A percentile compares a stretch with the other conserved stretches of the same genome.
Conservation (phyloP, 2,329 filamentous ascomycete species). For the Fusarium coffeatum region DNA sequence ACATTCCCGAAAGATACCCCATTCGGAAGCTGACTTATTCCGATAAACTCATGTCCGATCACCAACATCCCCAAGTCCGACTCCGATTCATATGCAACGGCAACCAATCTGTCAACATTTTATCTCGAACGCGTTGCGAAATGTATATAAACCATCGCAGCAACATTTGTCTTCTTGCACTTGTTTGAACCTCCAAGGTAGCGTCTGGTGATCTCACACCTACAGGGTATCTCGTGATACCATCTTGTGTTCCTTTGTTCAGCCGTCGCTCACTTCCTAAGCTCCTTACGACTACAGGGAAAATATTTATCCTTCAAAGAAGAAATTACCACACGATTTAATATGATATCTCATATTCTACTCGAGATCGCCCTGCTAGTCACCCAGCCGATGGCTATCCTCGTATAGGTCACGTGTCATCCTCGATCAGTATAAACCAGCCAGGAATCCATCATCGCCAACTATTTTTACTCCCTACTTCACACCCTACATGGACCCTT, state of each 20-base stretch:
- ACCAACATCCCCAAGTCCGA: not conserved
- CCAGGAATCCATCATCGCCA: not conserved
- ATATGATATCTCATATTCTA: not conserved
- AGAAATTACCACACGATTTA: too few species aligned
- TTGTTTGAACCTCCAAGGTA: too few species aligned
- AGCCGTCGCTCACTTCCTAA: accelerated
- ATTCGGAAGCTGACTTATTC: not conserved
- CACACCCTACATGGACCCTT: not conserved
- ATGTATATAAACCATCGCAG: too few species aligned
- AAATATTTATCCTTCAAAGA: too few species aligned
- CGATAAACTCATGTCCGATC: not conserved
- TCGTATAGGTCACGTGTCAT: not conserved
- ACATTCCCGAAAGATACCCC: constrained; percentile 2
- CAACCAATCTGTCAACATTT: not conserved
- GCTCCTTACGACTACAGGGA: accelerated
- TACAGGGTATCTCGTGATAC: not conserved
- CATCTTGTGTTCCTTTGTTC: accelerated
- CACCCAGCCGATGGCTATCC: accelerated
- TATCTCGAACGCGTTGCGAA: not conserved
- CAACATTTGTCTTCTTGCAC: not conserved
- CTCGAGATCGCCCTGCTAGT: not conserved
- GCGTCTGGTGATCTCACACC: not conserved
- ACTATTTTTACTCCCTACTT: not conserved
- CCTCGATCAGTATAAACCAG: not conserved
- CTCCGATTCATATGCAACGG: not conserved